Base-by-base conservation (phyloP, 306 rosid genomes). In the Vigna hirtella region DNA sequence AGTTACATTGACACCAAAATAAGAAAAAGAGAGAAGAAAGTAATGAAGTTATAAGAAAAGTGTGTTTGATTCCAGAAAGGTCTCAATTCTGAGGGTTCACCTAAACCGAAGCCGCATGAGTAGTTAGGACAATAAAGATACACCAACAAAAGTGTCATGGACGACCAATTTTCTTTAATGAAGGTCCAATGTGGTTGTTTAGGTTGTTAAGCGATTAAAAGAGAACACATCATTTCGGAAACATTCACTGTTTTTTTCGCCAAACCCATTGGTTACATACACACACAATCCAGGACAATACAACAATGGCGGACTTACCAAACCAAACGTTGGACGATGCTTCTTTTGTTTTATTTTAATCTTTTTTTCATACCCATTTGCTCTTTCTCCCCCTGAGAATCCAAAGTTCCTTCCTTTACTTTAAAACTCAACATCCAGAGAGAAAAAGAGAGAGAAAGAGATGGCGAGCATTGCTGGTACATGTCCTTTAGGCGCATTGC, bases 401-500 rank as follows among this genome's bases (percentile, higher is more conserved):
- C 82, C 84, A 49, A 77, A 51, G 66, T 68, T 65, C 57, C 49
- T 72, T 75, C 24, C 52, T 15, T 77, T 76, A 22, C 68, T 81
- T 73, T 76, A 65, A 70, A 65, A 70, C 79, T 72, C 59, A 62
- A 9, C 66, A 32, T 66, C 61, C 30, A 73, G 38, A 70, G 42
- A 66, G 48, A 24, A 14, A 73, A 40, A 70, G 61, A 58, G 32
- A 32, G 22, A 15, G 18, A 58, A 4, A 63, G 4, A 70, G 40
- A 86, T 88, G 90, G 87, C 88, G 45, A 45, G 77, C 42, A 70
- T 85, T 61, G 84, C 76, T 73, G 70, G 75, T 28, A 45, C 84
- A 67, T 89, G 67, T 65, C 76, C 85, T 84, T 86, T 85, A 36
- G 86, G 86, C n/a, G 77, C 85, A 16, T 59, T 89, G 69, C 67